A percentile compares a stretch with the other conserved stretches of the same genome.
Evolutionary conservation across 2,329 filamentous ascomycete species (phyloP).

Genomic region (Fusarium tupiense): DNA sequence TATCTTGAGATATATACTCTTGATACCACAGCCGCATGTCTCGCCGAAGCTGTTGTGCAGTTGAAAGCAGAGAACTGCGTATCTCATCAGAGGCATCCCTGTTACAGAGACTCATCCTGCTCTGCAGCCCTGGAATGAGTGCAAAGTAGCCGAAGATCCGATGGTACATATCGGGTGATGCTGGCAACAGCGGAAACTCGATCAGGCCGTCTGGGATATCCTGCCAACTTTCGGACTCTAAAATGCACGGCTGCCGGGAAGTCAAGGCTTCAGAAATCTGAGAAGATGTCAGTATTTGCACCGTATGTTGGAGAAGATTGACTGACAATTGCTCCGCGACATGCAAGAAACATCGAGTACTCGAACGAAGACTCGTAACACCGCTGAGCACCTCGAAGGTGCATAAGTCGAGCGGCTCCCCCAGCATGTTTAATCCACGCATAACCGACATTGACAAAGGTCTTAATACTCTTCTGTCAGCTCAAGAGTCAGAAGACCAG

Average conservation of each 20-base stretch:
- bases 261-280: not conserved
- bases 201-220: not conserved
- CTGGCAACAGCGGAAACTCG: not conserved
- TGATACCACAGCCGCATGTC: not conserved
- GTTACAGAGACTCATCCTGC: rapidly evolving
- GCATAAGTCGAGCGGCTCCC: not conserved
- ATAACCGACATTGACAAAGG: not conserved
- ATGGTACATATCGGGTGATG: not conserved
- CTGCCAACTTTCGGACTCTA: not conserved
- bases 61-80: rapidly evolving
- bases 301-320: rapidly evolving
- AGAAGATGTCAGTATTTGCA: rapidly evolving
- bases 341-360: not conserved
- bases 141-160: not conserved
- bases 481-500: not conserved
- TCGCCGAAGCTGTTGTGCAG: rapidly evolving
- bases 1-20: not conserved
- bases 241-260: rapidly evolving
- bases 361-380: not conserved
- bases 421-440: not conserved
- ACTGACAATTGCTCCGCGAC: not conserved
- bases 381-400: not conserved
- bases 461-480: not conserved
- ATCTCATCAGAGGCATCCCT: rapidly evolving
- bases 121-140: not conserved